Evolutionary conservation across 768 basidiomycete species (phyloP), one percentile per base, ranked within the genome.

Genomic region (Trametes coccinea): DNA sequence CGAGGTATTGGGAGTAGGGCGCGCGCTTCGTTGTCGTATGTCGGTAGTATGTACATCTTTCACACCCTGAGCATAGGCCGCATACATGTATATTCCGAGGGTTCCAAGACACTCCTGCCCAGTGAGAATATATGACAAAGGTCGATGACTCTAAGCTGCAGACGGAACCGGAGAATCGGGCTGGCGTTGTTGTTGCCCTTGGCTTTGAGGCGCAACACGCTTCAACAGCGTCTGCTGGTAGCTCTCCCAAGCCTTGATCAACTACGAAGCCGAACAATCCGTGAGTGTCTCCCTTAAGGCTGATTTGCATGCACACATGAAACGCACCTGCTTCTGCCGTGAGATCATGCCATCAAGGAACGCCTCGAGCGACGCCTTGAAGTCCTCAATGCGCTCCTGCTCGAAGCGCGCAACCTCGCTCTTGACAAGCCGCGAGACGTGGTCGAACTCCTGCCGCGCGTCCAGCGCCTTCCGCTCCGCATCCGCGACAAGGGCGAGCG

Each of bases 381-480:
- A 97, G 72, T 98, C 96, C 50, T 93, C 90, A 29, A 98, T 83
- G 45, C 95, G 84, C 75, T 97, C 96, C 70, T 87, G 84, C 76
- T 99, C 96, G 70, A 98, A 98, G 45, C 96, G 80, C 4, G 85
- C 86, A 64, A 95, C 85, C 75, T 99, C 97, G 4, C 84, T 77
- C 75, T 98, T 98, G 67, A 94, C 87, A 17, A 97, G 77, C 65
- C 89, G 89, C 17, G 93, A 92, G 11, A 89, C 88, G 22, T 90
- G 84, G 46, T 98, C 95, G 70, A 90, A 99, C 65, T 97, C 96
- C 53, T 85, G 84, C 70, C 90, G 92, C 0, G 90, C 83, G 49
- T 96, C 93, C 46, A 91, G 74, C 4, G 90, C 87, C 17, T 88
- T 84, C 53, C 93, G 82, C 74, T 99, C 97, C 3, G 90, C 89